These are phyloP conservation scores for Saccharomycopsis sp. DNA, from an alignment of 805 yeast species.

Conservation along the genomic window DNA sequence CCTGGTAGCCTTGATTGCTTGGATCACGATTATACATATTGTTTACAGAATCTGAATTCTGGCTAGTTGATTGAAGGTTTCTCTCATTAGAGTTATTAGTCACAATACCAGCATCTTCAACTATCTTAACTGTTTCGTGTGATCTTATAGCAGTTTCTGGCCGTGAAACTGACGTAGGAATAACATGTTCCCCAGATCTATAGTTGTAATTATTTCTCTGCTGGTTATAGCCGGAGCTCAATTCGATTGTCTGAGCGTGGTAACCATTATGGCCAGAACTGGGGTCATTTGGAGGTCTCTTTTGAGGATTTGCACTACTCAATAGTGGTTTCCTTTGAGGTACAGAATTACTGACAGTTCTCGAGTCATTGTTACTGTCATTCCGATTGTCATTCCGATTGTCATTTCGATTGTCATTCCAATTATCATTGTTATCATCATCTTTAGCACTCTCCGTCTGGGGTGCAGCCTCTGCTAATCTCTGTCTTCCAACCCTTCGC, in stretches of 20 bases:
- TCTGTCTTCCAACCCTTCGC: conserved; percentile 15
- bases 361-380: no score
- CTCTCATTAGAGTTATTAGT: no score
- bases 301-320: neutral
- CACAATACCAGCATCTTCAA: no score
- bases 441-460: neutral
- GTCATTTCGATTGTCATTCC: no score
- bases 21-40: no score
- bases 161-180: neutral
- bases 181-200: neutral
- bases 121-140: neutral
- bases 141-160: neutral
- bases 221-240: neutral
- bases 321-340: neutral
- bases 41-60: no score
- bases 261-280: neutral
- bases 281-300: neutral
- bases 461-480: neutral
- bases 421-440: neutral
- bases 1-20: no score
- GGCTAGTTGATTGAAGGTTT: no score
- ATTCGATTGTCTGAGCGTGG: no score
- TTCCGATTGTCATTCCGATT: no score
- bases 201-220: neutral
- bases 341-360: neutral